A percentile compares a stretch with the other conserved stretches of the same genome.
These are phyloP conservation scores for Cupressus sempervirens DNA, from an alignment of 75 land plant species.

Conservation along the genomic window DNA sequence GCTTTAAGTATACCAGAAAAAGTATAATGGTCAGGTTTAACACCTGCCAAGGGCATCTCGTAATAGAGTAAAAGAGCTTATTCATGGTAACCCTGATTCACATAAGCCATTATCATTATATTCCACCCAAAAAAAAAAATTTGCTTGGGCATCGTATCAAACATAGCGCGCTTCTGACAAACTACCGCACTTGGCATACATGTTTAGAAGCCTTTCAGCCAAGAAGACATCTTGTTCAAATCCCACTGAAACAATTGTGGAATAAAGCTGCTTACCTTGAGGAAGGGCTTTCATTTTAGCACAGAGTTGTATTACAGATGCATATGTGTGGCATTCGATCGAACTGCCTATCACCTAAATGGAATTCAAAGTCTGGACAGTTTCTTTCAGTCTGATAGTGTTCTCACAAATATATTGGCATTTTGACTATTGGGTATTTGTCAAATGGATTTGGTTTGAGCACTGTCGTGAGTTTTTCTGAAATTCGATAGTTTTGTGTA, in stretches of 20 bases:
- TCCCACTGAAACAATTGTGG: not conserved
- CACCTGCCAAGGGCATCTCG: not conserved
- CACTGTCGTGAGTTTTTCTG: not conserved
- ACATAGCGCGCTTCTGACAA: not conserved
- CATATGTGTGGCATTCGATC: not conserved
- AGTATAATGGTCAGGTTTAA: not conserved
- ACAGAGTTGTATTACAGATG: not conserved
- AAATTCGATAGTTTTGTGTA: too few species aligned
- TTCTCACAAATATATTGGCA: not conserved
- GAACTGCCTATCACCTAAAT: not conserved
- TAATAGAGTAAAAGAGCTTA: conserved; percentile 9
- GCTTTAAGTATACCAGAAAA: conserved; percentile 6
- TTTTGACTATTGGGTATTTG: too few species aligned
- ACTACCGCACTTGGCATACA: conserved; percentile 10
- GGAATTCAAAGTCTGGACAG: not conserved
- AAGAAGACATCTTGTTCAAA: conserved; percentile 3
- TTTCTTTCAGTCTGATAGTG: not conserved
- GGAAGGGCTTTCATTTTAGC: not conserved
- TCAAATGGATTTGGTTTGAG: not conserved
- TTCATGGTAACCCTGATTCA: not conserved
- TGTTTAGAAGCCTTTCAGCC: conserved; percentile 6
- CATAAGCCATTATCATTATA: conserved; percentile 9
- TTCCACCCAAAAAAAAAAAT: conserved; percentile 8
- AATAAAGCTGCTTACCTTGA: not conserved
- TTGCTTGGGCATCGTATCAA: not conserved